These are phyloP conservation scores for Scheffersomyces cryptocercus DNA, from an alignment of 1,139 yeast species.

Conservation along the genomic window DNA sequence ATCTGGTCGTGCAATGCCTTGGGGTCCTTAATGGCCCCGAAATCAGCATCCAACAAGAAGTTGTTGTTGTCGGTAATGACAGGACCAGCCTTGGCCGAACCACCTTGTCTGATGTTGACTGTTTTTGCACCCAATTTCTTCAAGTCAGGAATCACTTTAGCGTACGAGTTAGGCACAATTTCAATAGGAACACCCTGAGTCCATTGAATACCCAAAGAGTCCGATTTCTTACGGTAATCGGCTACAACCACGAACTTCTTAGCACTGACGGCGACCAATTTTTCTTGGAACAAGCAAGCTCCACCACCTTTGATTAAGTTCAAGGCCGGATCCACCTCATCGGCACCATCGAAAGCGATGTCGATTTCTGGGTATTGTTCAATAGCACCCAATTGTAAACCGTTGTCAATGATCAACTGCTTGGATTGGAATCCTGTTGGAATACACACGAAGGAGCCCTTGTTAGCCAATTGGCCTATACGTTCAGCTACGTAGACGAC, in stretches of 20 bases:
- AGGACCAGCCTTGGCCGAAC: constrained; percentile 94
- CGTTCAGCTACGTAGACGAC: constrained; percentile 96
- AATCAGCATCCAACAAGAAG: constrained; percentile 90
- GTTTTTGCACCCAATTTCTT: constrained; percentile 62
- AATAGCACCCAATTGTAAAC: constrained; percentile 73
- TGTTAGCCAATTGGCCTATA: constrained; percentile 68
- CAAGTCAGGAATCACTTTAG: constrained; percentile 69
- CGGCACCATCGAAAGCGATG: constrained; percentile 98
- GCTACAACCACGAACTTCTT: constrained; percentile 84
- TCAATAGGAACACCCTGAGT: constrained; percentile 92
- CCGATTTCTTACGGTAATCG: constrained; percentile 82
- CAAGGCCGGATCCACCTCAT: constrained; percentile 81
- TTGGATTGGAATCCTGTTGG: constrained; percentile 98
- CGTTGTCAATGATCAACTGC: constrained; percentile 79
- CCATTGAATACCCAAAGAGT: constrained; percentile 77
- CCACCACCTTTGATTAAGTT: constrained; percentile 98
- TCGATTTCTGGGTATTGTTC: constrained; percentile 82
- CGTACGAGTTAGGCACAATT: constrained; percentile 86
- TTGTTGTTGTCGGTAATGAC: constrained; percentile 96
- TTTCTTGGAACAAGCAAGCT: constrained; percentile 96
- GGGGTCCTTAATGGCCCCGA: constrained; percentile 74
- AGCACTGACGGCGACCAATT: constrained; percentile 84
- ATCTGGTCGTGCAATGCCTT: constrained; percentile 59
- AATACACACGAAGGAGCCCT: constrained; percentile 67
- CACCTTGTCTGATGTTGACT: constrained; percentile 80